Evolutionary conservation across 768 basidiomycete genomes (phyloP), one percentile per base, ranked within the genome.

Genomic region (Auriculariales sp.): DNA sequence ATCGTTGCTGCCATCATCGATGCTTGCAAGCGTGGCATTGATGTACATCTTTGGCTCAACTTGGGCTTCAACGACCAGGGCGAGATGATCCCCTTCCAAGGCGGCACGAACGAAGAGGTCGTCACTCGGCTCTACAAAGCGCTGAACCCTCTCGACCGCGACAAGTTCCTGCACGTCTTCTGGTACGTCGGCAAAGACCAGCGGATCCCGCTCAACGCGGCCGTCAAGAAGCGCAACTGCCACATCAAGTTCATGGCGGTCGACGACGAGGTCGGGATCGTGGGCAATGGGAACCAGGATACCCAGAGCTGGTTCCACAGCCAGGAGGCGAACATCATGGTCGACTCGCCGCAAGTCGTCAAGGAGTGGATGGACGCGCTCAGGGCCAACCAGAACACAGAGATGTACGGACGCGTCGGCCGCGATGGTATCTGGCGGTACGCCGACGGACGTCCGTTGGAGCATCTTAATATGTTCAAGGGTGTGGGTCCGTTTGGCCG

Each of bases 291-390:
- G 24, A 83, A 83, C 61, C 80, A 82, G 59, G 78, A 79, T 52
- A 73, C 77, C 5, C 81, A 83, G 56, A 74, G 72, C 3, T 83
- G 81, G 80, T 82, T 71, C 66, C 83, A 85, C 61, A 77, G 75
- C 35, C 77, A 80, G 52, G 83, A 85, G 56, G 68, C 77, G 55
- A 83, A 85, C 59, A 63, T 80, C 51, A 72, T 81, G 68, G 65
- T 80, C 39, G 78, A 81, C 59, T 72, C 68, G 22, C 61, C 67
- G n/a, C 62, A 66, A 31, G 64, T 79, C 47, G 73, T 75, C 46
- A 55, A 61, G 31, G 77, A 75, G 50, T 78, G 79, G 77, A 71
- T 72, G 62, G 70, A 73, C 44, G 71, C 67, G 7, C 60, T 77
- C n/a, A 53, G 65, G 25, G 63, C 68, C 28, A 75, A 74, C 57